Percentiles rank a stretch among this genome's conserved stretches.
These are phyloP conservation scores for Phytophthora rubi DNA, from an alignment of 352 stramenopile species.

Conservation along the genomic window DNA sequence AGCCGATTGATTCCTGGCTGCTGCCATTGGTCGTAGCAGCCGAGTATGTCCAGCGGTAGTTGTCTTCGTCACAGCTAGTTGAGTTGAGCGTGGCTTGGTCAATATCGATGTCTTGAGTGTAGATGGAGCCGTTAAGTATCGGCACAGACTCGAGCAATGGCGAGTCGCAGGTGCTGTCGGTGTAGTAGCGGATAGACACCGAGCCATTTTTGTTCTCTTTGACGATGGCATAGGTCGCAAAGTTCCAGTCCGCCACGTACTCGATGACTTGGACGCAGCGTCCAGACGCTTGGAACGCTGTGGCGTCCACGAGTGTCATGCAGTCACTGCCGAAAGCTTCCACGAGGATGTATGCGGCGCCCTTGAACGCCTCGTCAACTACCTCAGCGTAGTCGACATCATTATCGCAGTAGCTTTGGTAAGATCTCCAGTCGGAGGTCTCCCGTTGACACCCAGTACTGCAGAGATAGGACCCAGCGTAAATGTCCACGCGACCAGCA, in stretches of 20 bases:
- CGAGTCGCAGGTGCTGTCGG: not conserved
- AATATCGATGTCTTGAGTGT: not conserved
- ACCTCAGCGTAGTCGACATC: not conserved
- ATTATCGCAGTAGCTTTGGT: not conserved
- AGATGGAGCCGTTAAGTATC: not conserved
- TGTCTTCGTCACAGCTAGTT: not conserved
- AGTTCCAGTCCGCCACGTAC: not conserved
- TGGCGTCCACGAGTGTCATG: not conserved
- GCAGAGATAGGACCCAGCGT: not conserved
- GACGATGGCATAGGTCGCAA: not conserved
- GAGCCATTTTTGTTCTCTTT: not conserved
- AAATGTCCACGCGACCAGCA: not conserved
- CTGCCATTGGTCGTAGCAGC: not conserved
- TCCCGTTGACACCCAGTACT: not conserved
- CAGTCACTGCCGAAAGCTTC: not conserved
- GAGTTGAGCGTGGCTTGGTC: not conserved
- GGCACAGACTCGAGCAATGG: slow-evolving; percentile 1
- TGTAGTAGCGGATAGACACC: slow-evolving; percentile 6
- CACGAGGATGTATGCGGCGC: not conserved
- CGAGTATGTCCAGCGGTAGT: slow-evolving; percentile 9
- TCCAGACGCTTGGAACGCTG: slow-evolving; percentile 4
- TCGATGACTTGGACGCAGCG: slow-evolving; percentile 7
- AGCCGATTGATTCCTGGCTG: not conserved
- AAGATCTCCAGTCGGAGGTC: not conserved
- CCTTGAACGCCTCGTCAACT: not conserved